Percentiles rank a stretch among this genome's conserved stretches.
phyloP scores from a whole-genome alignment of 768 basidiomycete species.

The Boletus insuetus region DNA sequence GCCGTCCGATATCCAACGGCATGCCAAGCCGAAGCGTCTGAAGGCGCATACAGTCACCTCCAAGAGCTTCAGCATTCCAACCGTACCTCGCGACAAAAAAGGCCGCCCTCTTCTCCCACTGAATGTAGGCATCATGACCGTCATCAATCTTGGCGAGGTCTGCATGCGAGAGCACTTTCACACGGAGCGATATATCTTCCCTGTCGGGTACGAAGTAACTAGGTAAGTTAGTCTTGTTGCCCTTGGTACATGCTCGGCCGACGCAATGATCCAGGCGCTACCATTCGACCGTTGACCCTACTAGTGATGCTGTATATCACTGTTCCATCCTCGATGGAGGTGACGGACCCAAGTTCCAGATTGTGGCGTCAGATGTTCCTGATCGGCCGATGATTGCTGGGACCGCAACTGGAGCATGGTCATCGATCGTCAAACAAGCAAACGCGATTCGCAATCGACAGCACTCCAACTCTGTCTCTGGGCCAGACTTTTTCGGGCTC shows the following conservation, averaged over 20 bases:
- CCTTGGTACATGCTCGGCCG: background rate
- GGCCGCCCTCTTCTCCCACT: slow-evolving; percentile 73
- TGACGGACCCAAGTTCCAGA: slow-evolving; percentile 84
- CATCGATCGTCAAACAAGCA: slow-evolving; percentile 77
- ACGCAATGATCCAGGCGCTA: slow-evolving; percentile 54
- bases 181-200: slow-evolving; percentile 86
- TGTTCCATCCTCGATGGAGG: slow-evolving; percentile 85
- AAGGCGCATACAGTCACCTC: slow-evolving; percentile 81
- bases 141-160: slow-evolving; percentile 69
- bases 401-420: slow-evolving; percentile 89
- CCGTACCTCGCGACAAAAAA: slow-evolving; percentile 70
- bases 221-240: slow-evolving; percentile 44
- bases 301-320: slow-evolving; percentile 66
- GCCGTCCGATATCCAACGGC: slow-evolving; percentile 33
- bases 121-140: slow-evolving; percentile 86
- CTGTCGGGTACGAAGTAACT: slow-evolving; percentile 81
- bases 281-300: slow-evolving; percentile 69
- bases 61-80: slow-evolving; percentile 74
- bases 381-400: slow-evolving; percentile 75
- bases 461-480: slow-evolving; percentile 85
- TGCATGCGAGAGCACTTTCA: slow-evolving; percentile 85
- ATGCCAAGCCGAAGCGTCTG: slow-evolving; percentile 70
- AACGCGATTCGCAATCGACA: slow-evolving; percentile 78
- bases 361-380: slow-evolving; percentile 68
- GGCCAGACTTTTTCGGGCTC: slow-evolving; percentile 85